phyloP scores from a whole-genome alignment of 495 filamentous ascomycete species.

The Penicillium odoratum region DNA sequence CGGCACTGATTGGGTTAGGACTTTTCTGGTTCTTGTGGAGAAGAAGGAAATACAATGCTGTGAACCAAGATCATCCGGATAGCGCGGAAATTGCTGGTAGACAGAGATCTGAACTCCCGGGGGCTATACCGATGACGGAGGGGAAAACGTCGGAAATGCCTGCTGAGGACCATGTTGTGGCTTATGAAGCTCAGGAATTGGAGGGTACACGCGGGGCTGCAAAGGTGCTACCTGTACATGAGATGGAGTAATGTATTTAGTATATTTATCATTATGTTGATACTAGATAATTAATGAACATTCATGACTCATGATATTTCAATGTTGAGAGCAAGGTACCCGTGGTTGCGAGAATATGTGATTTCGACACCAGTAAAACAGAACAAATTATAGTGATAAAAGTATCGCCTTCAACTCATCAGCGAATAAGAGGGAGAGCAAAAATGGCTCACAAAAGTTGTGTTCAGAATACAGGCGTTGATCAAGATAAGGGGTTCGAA shows the following conservation, averaged over 20 bases:
- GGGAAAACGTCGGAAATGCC: not conserved
- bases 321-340: not conserved
- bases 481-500: no score
- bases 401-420: no score
- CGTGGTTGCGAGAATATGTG: not conserved
- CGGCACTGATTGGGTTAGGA: not conserved
- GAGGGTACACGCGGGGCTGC: not conserved
- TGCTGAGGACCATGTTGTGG: not conserved
- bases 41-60: not conserved
- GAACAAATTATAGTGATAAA: no score
- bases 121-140: not conserved
- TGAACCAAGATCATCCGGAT: not conserved
- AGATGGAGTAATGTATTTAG: not conserved
- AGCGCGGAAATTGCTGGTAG: not conserved
- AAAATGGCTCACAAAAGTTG: no score
- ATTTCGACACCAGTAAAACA: no score
- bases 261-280: not conserved
- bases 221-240: not conserved
- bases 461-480: no score
- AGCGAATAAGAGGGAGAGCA: no score
- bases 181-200: not conserved
- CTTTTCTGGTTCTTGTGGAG: constrained; percentile 3
- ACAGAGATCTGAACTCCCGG: not conserved
- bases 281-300: not conserved
- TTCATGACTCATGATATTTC: not conserved